Evolutionary conservation across 257 asterid genomes (phyloP).

Genomic region (Catharanthus roseus): DNA sequence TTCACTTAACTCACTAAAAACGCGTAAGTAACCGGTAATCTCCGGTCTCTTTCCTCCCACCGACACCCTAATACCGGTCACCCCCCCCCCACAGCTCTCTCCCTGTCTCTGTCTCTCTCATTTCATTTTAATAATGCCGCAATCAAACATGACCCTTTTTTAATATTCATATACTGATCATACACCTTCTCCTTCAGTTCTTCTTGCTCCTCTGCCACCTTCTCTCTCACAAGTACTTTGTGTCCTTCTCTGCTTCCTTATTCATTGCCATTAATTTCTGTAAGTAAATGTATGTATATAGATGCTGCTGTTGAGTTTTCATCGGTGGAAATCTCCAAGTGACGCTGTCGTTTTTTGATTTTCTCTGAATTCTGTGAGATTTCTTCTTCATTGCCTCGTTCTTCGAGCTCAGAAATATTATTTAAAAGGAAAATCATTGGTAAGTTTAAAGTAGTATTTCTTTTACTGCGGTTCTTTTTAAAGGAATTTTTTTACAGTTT

Average conservation of each 20-base stretch:
- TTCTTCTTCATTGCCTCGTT: background rate
- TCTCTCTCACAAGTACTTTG: background rate
- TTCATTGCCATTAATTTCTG: background rate
- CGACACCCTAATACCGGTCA: slow-evolving; percentile 38
- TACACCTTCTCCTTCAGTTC: background rate
- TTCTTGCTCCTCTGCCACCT: background rate
- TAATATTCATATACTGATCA: background rate
- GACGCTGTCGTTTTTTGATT: background rate
- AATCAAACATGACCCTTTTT: background rate
- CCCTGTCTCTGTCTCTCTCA: background rate
- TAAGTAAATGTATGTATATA: background rate
- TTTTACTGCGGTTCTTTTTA: background rate
- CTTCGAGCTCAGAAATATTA: background rate
- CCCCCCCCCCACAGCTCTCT: background rate
- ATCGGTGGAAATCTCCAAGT: background rate
- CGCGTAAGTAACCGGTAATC: slow-evolving; percentile 54
- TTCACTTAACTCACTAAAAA: background rate
- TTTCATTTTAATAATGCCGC: background rate
- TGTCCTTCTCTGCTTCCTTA: background rate
- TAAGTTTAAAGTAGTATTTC: background rate
- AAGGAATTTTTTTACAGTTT: background rate
- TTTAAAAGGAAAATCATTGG: background rate
- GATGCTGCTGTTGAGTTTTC: background rate
- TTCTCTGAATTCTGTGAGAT: background rate
- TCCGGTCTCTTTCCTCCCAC: slow-evolving; percentile 59